Percentiles rank a stretch among this genome's conserved stretches.
phyloP scores from a whole-genome alignment of 768 basidiomycete genomes.

The Russula virescens region DNA sequence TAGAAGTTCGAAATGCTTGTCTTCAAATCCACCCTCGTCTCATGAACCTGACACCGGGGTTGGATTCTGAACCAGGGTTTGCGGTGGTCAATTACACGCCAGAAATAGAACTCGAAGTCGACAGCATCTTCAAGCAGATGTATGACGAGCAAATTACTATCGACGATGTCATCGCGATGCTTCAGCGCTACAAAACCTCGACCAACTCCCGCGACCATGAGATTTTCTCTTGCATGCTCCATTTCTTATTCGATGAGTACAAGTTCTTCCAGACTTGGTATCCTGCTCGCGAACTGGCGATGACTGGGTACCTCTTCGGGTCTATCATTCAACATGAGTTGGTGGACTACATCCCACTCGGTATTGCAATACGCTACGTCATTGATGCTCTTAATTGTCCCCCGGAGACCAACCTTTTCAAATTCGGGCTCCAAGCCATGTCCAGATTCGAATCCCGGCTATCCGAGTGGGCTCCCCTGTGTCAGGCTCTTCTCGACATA shows the following conservation, averaged over 20 bases:
- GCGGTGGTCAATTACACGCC: conserved; percentile 79
- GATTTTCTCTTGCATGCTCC: conserved; percentile 98
- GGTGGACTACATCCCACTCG: conserved; percentile 89
- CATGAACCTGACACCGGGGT: conserved; percentile 85
- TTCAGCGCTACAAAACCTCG: conserved; percentile 82
- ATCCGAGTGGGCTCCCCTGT: conserved; percentile 88
- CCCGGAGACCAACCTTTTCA: conserved; percentile 89
- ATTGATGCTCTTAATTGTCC: conserved; percentile 89
- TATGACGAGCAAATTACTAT: conserved; percentile 93
- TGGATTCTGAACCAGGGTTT: conserved; percentile 88
- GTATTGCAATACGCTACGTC: conserved; percentile 95
- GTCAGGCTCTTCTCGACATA: conserved; percentile 81
- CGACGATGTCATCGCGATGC: conserved; percentile 86
- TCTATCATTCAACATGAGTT: conserved; percentile 92
- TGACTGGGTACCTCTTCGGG: conserved; percentile 96
- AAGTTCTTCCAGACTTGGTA: conserved; percentile 98
- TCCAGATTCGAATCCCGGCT: conserved; percentile 82
- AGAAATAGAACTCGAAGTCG: conserved; percentile 91
- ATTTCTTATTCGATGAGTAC: conserved; percentile 99
- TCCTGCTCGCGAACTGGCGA: conserved; percentile 86
- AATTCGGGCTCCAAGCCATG: conserved; percentile 90
- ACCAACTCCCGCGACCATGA: conserved; percentile 83
- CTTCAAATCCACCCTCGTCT: conserved; percentile 93
- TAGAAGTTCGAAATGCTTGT: conserved; percentile 88
- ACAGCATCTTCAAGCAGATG: conserved; percentile 96